Base-by-base conservation (phyloP, 2,329 filamentous ascomycete species). In the Thelonectria discophora region DNA sequence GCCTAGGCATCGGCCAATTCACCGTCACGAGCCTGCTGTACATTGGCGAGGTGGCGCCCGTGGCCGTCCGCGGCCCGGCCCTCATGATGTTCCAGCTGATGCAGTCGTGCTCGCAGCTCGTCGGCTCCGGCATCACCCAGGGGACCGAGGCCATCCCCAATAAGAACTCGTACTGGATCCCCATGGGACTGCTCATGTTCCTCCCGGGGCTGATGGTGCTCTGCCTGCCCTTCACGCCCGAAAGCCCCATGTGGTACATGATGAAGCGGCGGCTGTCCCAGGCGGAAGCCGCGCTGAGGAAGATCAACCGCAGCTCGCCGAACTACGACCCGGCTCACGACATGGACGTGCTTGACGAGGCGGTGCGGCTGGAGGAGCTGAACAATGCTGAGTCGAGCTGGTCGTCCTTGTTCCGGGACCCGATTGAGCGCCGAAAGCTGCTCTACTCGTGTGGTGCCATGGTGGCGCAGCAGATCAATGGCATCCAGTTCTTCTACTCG, bases 401-500 rank as follows among this genome's bases (percentile, higher is more conserved):
- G 80, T 52, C 58, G 11, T 70, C 72, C 0, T 69, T 81, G 3
- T 8, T 81, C 58, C 69, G 55, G 1, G 78, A 81, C 52, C 79
- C 78, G 1, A 72, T 81, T 46, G 79, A 81, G 66, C 73, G 80
- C 18, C 73, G 78, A 13, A 82, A 82, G 66, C 67, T 81, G 15
- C 69, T 81, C 39, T 81, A 75, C 62, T 75, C 77, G 10, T 74
- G 72, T 30, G 79, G 79, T 42, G 78, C 76, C 50, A 74, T 81
- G 73, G 72, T 77, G 49, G 75, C 76, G 2, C 78, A 80, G 50
- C 79, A 81, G 70, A 77, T 81, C 61, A 77, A 78, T 69, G 79
- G 79, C 27, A 81, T 81, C 59, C 76, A 78, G 45, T 81, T 77
- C 65, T 79, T 78, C 70, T 79, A 79, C 65, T 73, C 73, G 46